These are phyloP conservation scores for Apiotrichum sp. DNA, from an alignment of 1,284 basidiomycete species.

Conservation along the genomic window DNA sequence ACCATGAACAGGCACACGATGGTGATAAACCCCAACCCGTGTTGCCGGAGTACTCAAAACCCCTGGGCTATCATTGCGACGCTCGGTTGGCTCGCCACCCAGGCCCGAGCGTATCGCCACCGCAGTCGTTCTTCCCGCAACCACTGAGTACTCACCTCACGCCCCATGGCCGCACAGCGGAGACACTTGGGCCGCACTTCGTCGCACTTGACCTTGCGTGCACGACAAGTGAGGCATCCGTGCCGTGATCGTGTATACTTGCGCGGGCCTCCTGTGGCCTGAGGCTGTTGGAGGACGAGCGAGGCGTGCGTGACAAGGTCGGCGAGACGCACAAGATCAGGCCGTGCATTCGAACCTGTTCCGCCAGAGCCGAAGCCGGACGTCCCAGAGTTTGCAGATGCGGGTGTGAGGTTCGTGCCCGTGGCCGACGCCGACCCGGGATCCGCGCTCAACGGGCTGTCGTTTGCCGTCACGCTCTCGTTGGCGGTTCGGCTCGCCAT, in stretches of 20 bases:
- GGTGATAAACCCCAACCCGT: no score
- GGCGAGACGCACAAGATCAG: conserved; percentile 6
- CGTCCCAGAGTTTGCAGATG: not conserved
- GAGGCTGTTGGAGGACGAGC: conserved; percentile 1
- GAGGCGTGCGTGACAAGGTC: conserved; percentile 6
- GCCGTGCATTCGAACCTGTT: not conserved
- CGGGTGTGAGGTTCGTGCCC: no score
- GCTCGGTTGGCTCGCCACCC: no score
- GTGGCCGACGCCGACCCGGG: not conserved
- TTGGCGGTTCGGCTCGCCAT: not conserved
- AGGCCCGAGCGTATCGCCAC: no score
- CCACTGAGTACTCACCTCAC: not conserved
- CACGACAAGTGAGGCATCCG: conserved; percentile 10
- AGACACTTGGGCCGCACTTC: conserved; percentile 24
- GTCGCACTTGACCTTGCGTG: conserved; percentile 16
- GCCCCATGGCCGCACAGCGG: conserved; percentile 3
- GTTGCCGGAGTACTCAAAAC: no score
- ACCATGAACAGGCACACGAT: no score
- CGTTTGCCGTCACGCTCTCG: not conserved
- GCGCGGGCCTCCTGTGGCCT: not conserved
- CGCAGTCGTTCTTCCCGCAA: no score
- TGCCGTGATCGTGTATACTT: conserved; percentile 6
- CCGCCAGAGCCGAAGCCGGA: not conserved
- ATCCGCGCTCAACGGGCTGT: no score
- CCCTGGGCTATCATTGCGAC: no score